These are phyloP conservation scores for Saccharomycopsis sp. DNA, from an alignment of 805 yeast species.

Conservation along the genomic window DNA sequence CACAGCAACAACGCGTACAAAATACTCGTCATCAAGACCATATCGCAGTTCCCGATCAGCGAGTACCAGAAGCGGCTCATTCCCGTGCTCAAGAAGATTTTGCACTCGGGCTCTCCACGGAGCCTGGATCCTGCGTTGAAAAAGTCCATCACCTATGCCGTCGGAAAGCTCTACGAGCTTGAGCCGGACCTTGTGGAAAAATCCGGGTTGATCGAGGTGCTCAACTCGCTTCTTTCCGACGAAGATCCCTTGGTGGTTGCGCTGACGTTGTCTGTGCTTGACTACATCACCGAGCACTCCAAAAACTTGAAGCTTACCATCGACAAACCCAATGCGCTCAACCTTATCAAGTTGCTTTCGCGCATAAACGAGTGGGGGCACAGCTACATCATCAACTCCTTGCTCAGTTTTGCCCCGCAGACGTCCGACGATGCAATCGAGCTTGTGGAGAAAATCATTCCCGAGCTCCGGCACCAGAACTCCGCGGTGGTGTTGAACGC, in stretches of 20 bases:
- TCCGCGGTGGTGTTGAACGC: conserved; percentile 76
- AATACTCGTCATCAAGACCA: conserved; percentile 56
- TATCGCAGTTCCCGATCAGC: conserved; percentile 50
- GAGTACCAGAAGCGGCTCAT: conserved; percentile 37
- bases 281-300: conserved; percentile 54
- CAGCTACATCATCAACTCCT: conserved; percentile 53
- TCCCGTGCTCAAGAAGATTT: conserved; percentile 28
- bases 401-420: conserved; percentile 66
- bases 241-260: conserved; percentile 55
- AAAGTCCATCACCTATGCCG: conserved; percentile 61
- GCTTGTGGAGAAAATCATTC: conserved; percentile 57
- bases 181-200: conserved; percentile 41
- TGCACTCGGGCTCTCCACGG: conserved; percentile 22
- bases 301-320: conserved; percentile 45
- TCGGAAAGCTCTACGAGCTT: conserved; percentile 58
- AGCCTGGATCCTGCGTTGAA: conserved; percentile 56
- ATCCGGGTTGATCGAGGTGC: conserved; percentile 37
- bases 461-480: conserved; percentile 74
- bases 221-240: conserved; percentile 53
- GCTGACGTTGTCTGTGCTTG: conserved; percentile 62
- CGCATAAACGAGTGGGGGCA: conserved; percentile 64
- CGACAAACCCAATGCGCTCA: conserved; percentile 40
- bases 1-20: conserved; percentile 43
- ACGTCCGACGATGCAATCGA: conserved; percentile 55
- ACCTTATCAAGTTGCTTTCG: conserved; percentile 31